Percentiles rank a stretch among this genome's conserved stretches.
Evolutionary conservation across 1,284 basidiomycete species (phyloP).

Genomic region (Ustilago sp.): DNA sequence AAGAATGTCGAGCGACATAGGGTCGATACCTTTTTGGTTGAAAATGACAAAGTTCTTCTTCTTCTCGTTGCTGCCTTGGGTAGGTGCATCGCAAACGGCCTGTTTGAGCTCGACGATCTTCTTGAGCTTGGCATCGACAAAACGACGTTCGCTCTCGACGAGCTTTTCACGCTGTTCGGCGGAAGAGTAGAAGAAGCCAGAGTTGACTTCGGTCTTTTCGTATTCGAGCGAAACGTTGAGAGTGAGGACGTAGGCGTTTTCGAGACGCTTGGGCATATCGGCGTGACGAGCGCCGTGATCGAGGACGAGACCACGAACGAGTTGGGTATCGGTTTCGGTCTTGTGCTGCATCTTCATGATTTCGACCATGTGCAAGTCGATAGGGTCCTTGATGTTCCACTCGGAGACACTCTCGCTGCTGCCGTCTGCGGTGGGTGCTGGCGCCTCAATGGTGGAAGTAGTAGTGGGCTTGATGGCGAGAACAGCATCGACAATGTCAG

Average conservation of each 20-base stretch:
- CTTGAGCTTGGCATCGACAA: slow-evolving; percentile 92
- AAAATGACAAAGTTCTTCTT: slow-evolving; percentile 91
- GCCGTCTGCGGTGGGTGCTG: slow-evolving; percentile 58
- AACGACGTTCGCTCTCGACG: slow-evolving; percentile 94
- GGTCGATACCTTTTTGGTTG: slow-evolving; percentile 99
- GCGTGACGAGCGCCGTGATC: slow-evolving; percentile 95
- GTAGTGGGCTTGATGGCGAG: slow-evolving; percentile 78
- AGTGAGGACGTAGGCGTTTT: slow-evolving; percentile 95
- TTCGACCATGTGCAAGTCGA: slow-evolving; percentile 99
- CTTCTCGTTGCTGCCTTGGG: slow-evolving; percentile 70
- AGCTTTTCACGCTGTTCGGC: slow-evolving; percentile 99
- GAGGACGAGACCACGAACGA: slow-evolving; percentile 92
- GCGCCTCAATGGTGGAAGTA: slow-evolving; percentile 49
- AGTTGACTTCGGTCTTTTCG: slow-evolving; percentile 99
- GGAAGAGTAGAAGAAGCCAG: slow-evolving; percentile 98
- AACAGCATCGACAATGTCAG: slow-evolving; percentile 95
- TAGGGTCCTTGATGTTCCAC: slow-evolving; percentile 74
- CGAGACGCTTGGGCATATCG: slow-evolving; percentile 98
- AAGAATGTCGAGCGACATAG: slow-evolving; percentile 93
- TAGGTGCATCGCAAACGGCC: slow-evolving; percentile 79
- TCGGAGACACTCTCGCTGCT: slow-evolving; percentile 60
- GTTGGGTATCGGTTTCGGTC: slow-evolving; percentile 96
- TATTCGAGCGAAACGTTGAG: slow-evolving; percentile 98
- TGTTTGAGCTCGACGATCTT: slow-evolving; percentile 99
- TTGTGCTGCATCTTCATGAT: slow-evolving; percentile 99